These are phyloP conservation scores for Magnusiomyces magnusii DNA, from an alignment of 1,139 yeast genomes.

Conservation along the genomic window DNA sequence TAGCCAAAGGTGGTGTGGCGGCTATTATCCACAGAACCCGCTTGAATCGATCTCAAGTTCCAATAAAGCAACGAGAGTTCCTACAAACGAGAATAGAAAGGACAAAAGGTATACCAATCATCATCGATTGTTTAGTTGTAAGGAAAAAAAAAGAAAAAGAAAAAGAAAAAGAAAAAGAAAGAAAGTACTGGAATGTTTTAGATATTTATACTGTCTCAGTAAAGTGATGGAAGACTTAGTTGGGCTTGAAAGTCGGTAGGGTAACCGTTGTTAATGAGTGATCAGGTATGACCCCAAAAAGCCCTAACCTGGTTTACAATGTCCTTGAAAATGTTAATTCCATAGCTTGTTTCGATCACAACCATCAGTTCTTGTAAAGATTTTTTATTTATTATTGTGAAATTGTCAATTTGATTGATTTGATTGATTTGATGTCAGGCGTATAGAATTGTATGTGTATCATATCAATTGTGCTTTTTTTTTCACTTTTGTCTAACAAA, in stretches of 20 bases:
- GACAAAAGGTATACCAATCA: constrained; percentile 7
- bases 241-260: not conserved
- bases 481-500: too few species aligned
- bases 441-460: not conserved
- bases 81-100: constrained; percentile 5
- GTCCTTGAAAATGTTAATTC: not conserved
- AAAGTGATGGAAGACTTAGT: not conserved
- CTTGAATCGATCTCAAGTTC: constrained; percentile 1
- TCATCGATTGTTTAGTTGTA: constrained; percentile 10
- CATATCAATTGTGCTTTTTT: not conserved
- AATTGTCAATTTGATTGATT: too few species aligned
- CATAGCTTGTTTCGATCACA: not conserved
- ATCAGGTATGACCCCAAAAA: not conserved
- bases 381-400: not conserved
- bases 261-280: not conserved
- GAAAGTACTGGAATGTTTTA: not conserved
- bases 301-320: not conserved
- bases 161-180: not conserved
- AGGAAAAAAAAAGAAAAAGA: constrained; percentile 6
- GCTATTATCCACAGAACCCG: constrained; percentile 10
- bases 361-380: not conserved
- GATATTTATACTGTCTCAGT: not conserved
- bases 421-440: not conserved
- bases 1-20: constrained; percentile 10
- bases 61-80: not conserved